A percentile compares a stretch with the other conserved stretches of the same genome.
Conservation (phyloP, 352 stramenopile genomes). For the Aphanomyces astaci region DNA sequence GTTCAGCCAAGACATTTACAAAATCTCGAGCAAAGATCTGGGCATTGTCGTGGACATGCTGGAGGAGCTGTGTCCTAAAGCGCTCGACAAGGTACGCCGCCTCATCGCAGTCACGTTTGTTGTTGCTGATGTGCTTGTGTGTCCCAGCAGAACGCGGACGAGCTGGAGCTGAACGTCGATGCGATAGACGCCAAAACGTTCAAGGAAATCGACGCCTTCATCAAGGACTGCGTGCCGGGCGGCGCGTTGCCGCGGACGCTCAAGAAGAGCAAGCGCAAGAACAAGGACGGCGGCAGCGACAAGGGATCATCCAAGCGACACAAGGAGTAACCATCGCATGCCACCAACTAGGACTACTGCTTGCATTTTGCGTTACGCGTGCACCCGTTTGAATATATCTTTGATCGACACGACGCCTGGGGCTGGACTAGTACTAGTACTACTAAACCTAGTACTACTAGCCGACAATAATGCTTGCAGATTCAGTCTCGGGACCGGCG, state of each 20-base stretch:
- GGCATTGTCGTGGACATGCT: constrained; percentile 69
- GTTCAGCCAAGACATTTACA: constrained; percentile 88
- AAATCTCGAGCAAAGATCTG: constrained; percentile 65
- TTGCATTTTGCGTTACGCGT: not conserved
- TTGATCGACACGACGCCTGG: not conserved
- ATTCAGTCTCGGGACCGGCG: constrained; percentile 5
- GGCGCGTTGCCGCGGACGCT: constrained; percentile 49
- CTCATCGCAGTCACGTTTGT: not conserved
- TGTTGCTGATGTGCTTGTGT: too few species aligned
- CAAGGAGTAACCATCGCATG: constrained; percentile 11
- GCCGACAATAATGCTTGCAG: not conserved
- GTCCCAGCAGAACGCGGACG: constrained; percentile 76
- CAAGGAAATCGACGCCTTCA: constrained; percentile 71
- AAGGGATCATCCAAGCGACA: constrained; percentile 21
- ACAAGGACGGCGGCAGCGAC: constrained; percentile 15
- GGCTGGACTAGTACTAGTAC: not conserved
- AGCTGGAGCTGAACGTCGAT: constrained; percentile 85
- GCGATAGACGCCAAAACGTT: constrained; percentile 85
- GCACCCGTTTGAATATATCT: constrained; percentile 4
- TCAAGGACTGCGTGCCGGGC: constrained; percentile 64
- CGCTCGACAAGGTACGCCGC: constrained; percentile 73
- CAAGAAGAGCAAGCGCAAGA: constrained; percentile 26
- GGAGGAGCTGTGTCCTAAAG: constrained; percentile 77
- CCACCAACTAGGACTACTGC: not conserved
- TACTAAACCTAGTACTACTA: too few species aligned